Base-by-base conservation (phyloP, 805 yeast genomes). In the Ogataea henricii region DNA sequence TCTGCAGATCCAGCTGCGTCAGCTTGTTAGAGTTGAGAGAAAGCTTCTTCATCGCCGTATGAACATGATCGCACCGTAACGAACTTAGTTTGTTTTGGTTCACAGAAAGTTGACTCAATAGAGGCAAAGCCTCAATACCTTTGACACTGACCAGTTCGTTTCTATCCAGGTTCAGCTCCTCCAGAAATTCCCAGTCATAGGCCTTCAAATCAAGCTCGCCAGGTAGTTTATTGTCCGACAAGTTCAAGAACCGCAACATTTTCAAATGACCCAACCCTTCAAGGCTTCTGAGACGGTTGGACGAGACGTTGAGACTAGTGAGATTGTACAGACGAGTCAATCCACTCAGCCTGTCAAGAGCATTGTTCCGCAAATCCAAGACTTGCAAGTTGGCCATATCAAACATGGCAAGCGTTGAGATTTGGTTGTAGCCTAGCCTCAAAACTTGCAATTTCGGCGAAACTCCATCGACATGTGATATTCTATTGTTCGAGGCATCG, bases 401-500 rank as follows among this genome's bases (percentile, higher is more conserved):
- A 48, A 77, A 77, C 4, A 76, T 66, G 2, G 79, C 67, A 40
- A 76, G 52, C 48, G 67, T 68, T 26, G 67, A 70, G 23, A 79
- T 62, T 17, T 48, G 47, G 57, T 79, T 79, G 39, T 59, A 47
- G 2, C 71, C 58, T n/a, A 75, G 52, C 41, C 69, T 60, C 40
- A 79, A 54, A 23, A 68, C 63, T 55, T 74, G 70, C 1, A 74
- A 53, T 1, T 56, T 48, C 7, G 48, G 48, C 0, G 83, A 81
- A 18, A 79, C 57, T 0, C 83, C 84, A 22, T 73, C 74, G 8
- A 73, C 56, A 53, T 66, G 77, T 17, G 65, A 60, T 10, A 79
- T 59, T 6, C 57, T 52, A 62, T 79, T 79, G n/a, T 63, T 46
- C 0, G 77, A 68, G 8, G 77, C 67, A 57, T 77, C 68, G 2